Percentiles rank a stretch among this genome's conserved stretches.
Evolutionary conservation across 345 rosid genomes (phyloP).

Genomic region (Combretum micranthum): DNA sequence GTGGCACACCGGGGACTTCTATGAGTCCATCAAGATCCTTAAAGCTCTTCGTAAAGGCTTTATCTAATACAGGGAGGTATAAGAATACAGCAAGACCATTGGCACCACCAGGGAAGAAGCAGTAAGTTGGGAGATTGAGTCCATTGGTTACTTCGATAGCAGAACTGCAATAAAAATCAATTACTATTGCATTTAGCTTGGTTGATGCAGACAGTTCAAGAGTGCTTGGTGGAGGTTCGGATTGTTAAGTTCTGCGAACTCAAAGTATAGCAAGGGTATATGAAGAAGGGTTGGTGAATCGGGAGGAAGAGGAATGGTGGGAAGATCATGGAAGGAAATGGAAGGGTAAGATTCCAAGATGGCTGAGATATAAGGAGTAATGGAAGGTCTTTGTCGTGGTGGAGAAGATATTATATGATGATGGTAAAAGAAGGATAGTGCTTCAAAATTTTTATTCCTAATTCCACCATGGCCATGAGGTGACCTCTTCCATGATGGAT

Average conservation of each 20-base stretch:
- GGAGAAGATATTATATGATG: constrained; percentile 13
- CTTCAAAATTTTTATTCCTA: constrained; percentile 13
- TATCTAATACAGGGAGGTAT: constrained; percentile 12
- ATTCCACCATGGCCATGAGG: constrained; percentile 18
- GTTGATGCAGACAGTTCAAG: constrained; percentile 1
- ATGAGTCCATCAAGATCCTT: constrained; percentile 5
- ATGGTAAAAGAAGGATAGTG: constrained; percentile 14
- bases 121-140: constrained; percentile 18
- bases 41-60: constrained; percentile 4
- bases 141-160: constrained; percentile 7
- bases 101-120: constrained; percentile 11
- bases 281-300: no score
- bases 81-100: constrained; percentile 7
- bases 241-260: constrained; percentile 10
- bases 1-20: no score
- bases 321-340: constrained; percentile 23
- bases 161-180: constrained; percentile 20
- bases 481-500: constrained; percentile 20
- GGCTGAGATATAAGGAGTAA: constrained; percentile 5
- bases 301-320: constrained; percentile 7
- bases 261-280: constrained; percentile 9
- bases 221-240: constrained; percentile 18
- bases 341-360: constrained; percentile 11
- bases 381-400: background rate
- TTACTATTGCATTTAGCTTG: constrained; percentile 13